Evolutionary conservation across 768 basidiomycete genomes (phyloP).

Genomic region (Xerocomellus chrysenteron): DNA sequence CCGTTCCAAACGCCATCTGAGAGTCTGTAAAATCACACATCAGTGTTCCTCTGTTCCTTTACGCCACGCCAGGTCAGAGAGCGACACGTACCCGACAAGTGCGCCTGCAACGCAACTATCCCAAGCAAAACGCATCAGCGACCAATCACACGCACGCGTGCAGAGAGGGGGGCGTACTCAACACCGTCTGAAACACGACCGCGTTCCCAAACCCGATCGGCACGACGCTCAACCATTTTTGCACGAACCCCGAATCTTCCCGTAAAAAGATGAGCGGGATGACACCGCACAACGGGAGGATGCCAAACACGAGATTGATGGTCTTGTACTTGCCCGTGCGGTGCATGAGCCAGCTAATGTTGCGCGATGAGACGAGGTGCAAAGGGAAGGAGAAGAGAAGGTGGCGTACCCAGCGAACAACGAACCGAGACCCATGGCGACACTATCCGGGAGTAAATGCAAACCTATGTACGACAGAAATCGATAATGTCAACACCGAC

Average conservation of each 20-base stretch:
- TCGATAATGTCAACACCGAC: not conserved
- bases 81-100: constrained; percentile 4
- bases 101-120: constrained; percentile 15
- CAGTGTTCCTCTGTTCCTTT: not conserved
- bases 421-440: constrained; percentile 49
- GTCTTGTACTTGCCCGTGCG: constrained; percentile 50
- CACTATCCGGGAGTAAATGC: constrained; percentile 50
- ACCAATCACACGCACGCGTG: not conserved
- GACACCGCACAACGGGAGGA: constrained; percentile 46
- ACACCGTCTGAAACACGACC: constrained; percentile 15
- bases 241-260: constrained; percentile 23
- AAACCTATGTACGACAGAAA: constrained; percentile 29
- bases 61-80: too few relatives aligned
- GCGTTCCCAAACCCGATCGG: constrained; percentile 18
- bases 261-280: constrained; percentile 34
- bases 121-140: not conserved
- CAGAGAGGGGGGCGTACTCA: constrained; percentile 6
- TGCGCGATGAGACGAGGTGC: not conserved
- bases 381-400: not conserved
- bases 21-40: not conserved
- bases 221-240: constrained; percentile 22
- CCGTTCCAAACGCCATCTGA: constrained; percentile 21
- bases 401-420: constrained; percentile 45
- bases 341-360: constrained; percentile 45
- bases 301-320: constrained; percentile 48